Base-by-base conservation (phyloP, 2,329 filamentous ascomycete species). In the Talaromyces sp. region DNA sequence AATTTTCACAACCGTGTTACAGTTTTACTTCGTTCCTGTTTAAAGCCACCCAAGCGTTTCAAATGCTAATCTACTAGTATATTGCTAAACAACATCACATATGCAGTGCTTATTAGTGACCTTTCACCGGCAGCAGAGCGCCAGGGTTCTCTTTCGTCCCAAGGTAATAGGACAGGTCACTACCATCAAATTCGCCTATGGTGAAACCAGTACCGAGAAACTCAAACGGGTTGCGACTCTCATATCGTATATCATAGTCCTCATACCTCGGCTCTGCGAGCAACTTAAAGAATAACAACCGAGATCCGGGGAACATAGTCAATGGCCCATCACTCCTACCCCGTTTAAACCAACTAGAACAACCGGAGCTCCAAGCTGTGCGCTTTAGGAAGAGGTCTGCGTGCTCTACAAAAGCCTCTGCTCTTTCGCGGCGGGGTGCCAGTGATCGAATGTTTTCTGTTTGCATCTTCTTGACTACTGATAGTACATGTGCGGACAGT, bases 141-240 rank as follows among this genome's bases (percentile, higher is more conserved):
- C 54, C 54, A 8, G 54, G 54, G 31, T 50, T 50, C n/a, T 78
- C 71, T 62, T 78, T 61, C 54, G 64, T 65, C 0, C 78, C 79
- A 50, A 81, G 62, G 70, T 81, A 81, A 65, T 78, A 72, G 44
- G 78, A 80, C 27, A 80, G 74, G 68, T 81, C 79, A 59, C 78
- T 72, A n/a, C 78, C 79, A 69, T 81, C 78, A 67, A 73, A 73
- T 68, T 81, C 78, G n/a, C 69, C 68, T 63, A 77, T 72, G 8
- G 42, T 51, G 61, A 81, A 81, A 1, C 79, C 77, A 67, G 78
- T 79, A 1, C 78, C 78, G 67, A 80, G 61, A 56, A 76, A 79
- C 1, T 73, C 71, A 67, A 77, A 80, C 53, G 69, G 60, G 64
- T 79, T 79, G 23, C 68, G 68, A 62, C 74, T 71, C 69, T 73